phyloP scores from a whole-genome alignment of 2,329 filamentous ascomycete genomes.

The Lachnellula occidentalis region DNA sequence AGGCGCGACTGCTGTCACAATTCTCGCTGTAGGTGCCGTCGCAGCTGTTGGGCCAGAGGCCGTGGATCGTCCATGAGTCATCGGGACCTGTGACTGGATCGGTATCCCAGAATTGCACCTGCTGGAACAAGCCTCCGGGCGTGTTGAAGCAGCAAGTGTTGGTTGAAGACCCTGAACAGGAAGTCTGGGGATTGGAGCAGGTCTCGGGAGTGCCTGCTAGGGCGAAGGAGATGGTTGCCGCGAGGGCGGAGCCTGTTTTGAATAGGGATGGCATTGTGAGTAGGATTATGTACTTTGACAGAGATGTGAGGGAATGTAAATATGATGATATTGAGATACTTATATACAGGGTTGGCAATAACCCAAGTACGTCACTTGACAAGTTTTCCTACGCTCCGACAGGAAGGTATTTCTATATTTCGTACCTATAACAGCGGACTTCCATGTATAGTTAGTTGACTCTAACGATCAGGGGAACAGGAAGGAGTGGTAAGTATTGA shows the following conservation, averaged over 20 bases:
- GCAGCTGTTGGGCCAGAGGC: slow-evolving; percentile 59
- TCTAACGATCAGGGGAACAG: too few species aligned
- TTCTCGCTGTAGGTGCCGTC: slow-evolving; percentile 61
- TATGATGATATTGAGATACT: too few species aligned
- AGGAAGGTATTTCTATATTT: too few species aligned
- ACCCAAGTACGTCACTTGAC: too few species aligned
- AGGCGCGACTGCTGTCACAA: slow-evolving; percentile 55
- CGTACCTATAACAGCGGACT: too few species aligned
- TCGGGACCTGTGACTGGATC: slow-evolving; percentile 53
- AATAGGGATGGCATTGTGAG: too few species aligned
- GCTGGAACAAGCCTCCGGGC: slow-evolving; percentile 63
- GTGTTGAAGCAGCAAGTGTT: slow-evolving; percentile 66
- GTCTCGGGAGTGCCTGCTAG: slow-evolving; percentile 1
- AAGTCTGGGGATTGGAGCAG: slow-evolving; percentile 1
- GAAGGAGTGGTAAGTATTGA: too few species aligned
- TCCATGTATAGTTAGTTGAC: too few species aligned
- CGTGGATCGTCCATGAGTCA: slow-evolving; percentile 69
- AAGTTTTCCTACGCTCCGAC: too few species aligned
- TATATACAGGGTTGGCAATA: too few species aligned
- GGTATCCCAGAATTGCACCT: slow-evolving; percentile 74
- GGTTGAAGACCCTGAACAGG: slow-evolving; percentile 1
- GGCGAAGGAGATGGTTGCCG: not conserved
- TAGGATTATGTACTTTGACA: too few species aligned
- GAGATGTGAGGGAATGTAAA: too few species aligned
- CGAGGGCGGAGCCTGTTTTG: not conserved